These are phyloP conservation scores for Botrytis aclada DNA, from an alignment of 2,329 filamentous ascomycete species.

Conservation along the genomic window DNA sequence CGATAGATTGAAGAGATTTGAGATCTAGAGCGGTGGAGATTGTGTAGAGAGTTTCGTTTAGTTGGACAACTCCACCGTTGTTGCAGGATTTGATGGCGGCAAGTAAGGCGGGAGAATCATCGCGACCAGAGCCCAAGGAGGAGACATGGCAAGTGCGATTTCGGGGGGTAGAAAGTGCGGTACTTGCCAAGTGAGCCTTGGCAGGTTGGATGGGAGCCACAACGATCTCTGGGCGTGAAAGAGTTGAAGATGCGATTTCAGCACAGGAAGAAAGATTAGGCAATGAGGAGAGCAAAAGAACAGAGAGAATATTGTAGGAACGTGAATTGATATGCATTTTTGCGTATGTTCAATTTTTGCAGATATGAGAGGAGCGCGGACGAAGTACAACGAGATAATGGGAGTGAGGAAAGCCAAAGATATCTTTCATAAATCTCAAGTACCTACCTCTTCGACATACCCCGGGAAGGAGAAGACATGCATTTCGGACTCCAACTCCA, in stretches of 20 bases:
- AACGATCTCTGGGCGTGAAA: background rate
- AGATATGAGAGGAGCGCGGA: background rate
- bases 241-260: background rate
- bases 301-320: background rate
- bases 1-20: constrained; percentile 5
- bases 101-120: constrained; percentile 3
- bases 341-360: background rate
- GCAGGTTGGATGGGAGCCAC: constrained; percentile 9
- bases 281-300: background rate
- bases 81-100: constrained; percentile 14
- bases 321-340: background rate
- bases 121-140: background rate
- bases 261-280: constrained; percentile 4
- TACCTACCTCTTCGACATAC: background rate
- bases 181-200: background rate
- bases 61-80: constrained; percentile 3
- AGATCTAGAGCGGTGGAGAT: constrained; percentile 10
- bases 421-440: background rate
- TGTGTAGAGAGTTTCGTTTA: constrained; percentile 12
- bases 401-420: background rate
- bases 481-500: constrained; percentile 4
- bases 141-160: constrained; percentile 12
- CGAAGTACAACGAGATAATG: background rate
- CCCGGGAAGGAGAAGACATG: background rate
- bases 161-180: background rate